Evolutionary conservation across 371 early-diverging fungal genomes (phyloP), one percentile per base, ranked within the genome.

Genomic region (Lichtheimia corymbifera): DNA sequence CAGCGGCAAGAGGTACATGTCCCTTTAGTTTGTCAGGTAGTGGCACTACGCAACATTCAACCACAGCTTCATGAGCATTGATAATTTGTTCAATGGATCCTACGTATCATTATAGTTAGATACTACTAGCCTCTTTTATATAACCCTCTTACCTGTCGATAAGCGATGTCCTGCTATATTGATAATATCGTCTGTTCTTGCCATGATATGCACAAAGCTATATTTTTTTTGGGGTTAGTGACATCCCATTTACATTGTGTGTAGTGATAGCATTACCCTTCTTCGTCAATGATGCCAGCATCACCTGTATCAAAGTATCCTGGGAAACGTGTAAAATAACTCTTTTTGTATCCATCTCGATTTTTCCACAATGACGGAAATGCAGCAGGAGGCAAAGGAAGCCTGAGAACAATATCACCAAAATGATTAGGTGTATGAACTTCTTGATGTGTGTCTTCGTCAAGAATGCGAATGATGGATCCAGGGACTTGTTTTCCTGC

Each of bases 171-270:
- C 75, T 1, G 96, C 94, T 0, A 95, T 91, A 66, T 97, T 97
- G 63, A 97, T 90, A 44, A 96, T 91, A 63, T 97, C 98, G 70
- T 96, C 97, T 15, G 91, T 93, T 52, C 98, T 83, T 40, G 93
- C 91, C 85, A 93, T 83, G 27, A 94, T 81, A 58, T 88, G 84
- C 13, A 92, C 87, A 71, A 90, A 78, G 20, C 76, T 70, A 60
- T 50, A 20, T 50, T 18, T 20, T 54, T 0, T 17, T n/a, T 22
- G 22, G 22, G 22, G 18, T 4, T 43, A 9, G 15, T 28, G 47
- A 30, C 35, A 35, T 28, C 51, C 35, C 12, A 14, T 25, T 25
- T 9, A 11, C 6, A 9, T 35, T 2, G 9, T 0, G 0, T 35
- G 5, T 35, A 35, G 9, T 51, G 11, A 2, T 4, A 20, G 24